A percentile compares a stretch with the other conserved stretches of the same genome.
These are phyloP conservation scores for Gynostemma pentaphyllum DNA, from an alignment of 306 rosid species.

Conservation along the genomic window DNA sequence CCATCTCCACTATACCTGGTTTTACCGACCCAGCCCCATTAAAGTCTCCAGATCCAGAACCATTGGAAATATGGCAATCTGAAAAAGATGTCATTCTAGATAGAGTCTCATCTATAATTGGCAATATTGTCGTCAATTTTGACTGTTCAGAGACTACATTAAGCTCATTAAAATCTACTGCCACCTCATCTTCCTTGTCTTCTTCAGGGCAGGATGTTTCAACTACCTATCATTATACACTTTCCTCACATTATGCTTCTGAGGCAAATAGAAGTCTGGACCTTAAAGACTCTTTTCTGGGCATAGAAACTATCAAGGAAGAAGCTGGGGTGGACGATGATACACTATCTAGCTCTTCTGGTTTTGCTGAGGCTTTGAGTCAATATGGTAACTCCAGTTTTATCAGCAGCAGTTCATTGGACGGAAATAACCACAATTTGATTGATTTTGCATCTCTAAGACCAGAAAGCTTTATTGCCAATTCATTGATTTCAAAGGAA, in stretches of 20 bases:
- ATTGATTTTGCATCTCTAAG: slow-evolving; percentile 25
- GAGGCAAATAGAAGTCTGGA: not conserved
- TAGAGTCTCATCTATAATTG: slow-evolving; percentile 19
- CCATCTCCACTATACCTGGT: slow-evolving; percentile 84
- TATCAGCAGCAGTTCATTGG: slow-evolving; percentile 12
- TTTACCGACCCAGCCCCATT: slow-evolving; percentile 28
- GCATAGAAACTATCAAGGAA: slow-evolving; percentile 2
- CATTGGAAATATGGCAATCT: slow-evolving; percentile 35
- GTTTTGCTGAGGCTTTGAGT: not conserved
- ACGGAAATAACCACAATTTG: slow-evolving; percentile 22
- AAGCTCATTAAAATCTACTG: not conserved
- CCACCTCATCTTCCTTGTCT: slow-evolving; percentile 1
- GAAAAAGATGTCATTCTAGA: slow-evolving; percentile 34
- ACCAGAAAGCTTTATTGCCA: slow-evolving; percentile 16
- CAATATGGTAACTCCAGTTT: slow-evolving; percentile 6
- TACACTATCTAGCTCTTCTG: not conserved
- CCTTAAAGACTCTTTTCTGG: not conserved
- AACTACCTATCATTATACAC: not conserved
- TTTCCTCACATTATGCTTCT: not conserved
- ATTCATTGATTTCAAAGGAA: slow-evolving; percentile 42
- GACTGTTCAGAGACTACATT: not conserved
- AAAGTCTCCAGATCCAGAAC: slow-evolving; percentile 30
- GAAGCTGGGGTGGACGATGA: not conserved
- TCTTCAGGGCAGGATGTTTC: not conserved
- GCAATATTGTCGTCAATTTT: not conserved